Evolutionary conservation across 768 basidiomycete species (phyloP).

Genomic region (Amanita molliuscula): DNA sequence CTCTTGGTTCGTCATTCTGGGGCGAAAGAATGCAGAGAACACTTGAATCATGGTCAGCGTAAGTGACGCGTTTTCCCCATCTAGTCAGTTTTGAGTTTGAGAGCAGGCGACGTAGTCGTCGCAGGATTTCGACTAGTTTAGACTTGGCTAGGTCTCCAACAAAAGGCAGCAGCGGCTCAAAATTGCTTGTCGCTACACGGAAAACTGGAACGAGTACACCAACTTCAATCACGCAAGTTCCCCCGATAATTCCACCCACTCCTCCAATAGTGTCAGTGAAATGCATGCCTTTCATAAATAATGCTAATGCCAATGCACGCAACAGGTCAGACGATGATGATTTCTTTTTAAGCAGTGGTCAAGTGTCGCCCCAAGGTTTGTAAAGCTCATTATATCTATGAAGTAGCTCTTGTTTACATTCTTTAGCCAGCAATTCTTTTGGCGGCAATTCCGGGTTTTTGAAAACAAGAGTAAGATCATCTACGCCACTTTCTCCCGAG

Average conservation of each 20-base stretch:
- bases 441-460: background rate
- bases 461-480: background rate
- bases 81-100: background rate
- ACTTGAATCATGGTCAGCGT: conserved; percentile 36
- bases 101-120: conserved; percentile 9
- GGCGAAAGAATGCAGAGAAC: conserved; percentile 31
- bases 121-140: background rate
- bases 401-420: conserved; percentile 9
- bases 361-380: conserved; percentile 62
- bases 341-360: conserved; percentile 68
- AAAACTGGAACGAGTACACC: background rate
- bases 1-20: conserved; percentile 21
- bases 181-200: background rate
- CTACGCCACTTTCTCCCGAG: background rate
- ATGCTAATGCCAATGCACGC: background rate
- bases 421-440: background rate
- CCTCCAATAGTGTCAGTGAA: conserved; percentile 1
- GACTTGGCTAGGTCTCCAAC: conserved; percentile 1
- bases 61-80: conserved; percentile 8
- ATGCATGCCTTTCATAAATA: background rate
- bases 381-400: conserved; percentile 7
- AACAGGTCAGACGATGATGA: conserved; percentile 35
- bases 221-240: background rate
- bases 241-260: background rate
- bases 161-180: background rate